phyloP scores from a whole-genome alignment of 352 stramenopile species.

The Globisporangium mamillatum region DNA sequence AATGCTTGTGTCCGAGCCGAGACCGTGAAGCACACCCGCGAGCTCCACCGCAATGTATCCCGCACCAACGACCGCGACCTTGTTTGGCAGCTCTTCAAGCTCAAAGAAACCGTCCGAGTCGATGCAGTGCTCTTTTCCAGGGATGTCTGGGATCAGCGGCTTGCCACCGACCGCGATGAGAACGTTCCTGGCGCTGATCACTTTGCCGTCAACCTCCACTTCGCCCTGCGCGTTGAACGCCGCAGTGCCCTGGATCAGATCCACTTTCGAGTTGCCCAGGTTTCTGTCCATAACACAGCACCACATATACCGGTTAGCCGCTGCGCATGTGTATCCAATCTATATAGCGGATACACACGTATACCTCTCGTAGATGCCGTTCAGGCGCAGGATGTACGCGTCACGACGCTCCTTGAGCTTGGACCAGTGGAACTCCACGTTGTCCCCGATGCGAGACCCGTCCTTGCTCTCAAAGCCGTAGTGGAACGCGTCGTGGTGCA shows the following conservation, averaged over 20 bases:
- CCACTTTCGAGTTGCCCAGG: constrained; percentile 89
- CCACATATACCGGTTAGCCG: neutral
- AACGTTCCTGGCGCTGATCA: constrained; percentile 54
- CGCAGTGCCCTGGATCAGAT: constrained; percentile 85
- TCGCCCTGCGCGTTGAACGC: constrained; percentile 80
- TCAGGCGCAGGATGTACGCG: constrained; percentile 94
- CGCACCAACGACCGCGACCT: constrained; percentile 94
- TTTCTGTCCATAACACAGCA: constrained; percentile 37
- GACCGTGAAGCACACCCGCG: constrained; percentile 92
- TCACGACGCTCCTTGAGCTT: constrained; percentile 92
- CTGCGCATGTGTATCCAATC: neutral
- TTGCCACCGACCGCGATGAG: constrained; percentile 63
- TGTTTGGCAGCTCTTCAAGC: constrained; percentile 89
- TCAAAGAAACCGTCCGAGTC: constrained; percentile 97
- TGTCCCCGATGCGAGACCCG: constrained; percentile 36
- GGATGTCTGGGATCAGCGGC: constrained; percentile 56
- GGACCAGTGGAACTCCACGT: constrained; percentile 85
- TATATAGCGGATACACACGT: neutral
- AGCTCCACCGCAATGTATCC: constrained; percentile 99
- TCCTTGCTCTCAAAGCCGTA: constrained; percentile 58
- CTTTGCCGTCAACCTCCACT: constrained; percentile 74
- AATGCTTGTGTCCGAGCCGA: constrained; percentile 90
- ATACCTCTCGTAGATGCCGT: constrained; percentile 93
- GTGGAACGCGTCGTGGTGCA: constrained; percentile 49
- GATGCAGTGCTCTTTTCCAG: constrained; percentile 91